Percentiles rank a stretch among this genome's conserved stretches.
Evolutionary conservation across 306 rosid species (phyloP).

Genomic region (Boehmeria nivea): DNA sequence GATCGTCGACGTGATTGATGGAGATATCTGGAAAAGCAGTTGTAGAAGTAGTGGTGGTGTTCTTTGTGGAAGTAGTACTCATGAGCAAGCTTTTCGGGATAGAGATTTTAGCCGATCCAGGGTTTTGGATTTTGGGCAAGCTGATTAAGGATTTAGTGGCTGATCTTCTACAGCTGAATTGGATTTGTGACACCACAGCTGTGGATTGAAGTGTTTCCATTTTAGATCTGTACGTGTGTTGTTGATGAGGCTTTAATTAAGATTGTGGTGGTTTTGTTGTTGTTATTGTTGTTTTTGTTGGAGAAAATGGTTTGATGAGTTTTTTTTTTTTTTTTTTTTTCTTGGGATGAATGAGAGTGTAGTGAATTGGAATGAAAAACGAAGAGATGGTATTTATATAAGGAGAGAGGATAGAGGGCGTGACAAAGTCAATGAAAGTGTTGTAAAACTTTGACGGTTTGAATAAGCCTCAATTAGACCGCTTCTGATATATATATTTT

Average conservation of each 20-base stretch:
- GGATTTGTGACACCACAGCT: background rate
- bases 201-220: constrained; percentile 40
- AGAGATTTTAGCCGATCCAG: constrained; percentile 13
- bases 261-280: no score
- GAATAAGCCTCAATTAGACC: constrained; percentile 5
- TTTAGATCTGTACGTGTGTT: no score
- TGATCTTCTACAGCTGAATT: background rate
- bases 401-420: background rate
- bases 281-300: background rate
- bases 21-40: background rate
- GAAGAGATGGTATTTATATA: background rate
- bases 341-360: background rate
- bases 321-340: no score
- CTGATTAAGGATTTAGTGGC: background rate
- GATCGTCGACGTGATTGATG: background rate
- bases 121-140: background rate
- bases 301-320: no score
- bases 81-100: background rate
- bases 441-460: background rate
- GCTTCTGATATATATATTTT: background rate
- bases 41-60: background rate
- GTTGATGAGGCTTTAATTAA: no score
- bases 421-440: background rate
- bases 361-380: background rate
- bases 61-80: constrained; percentile 6